Conservation (phyloP, 1,284 basidiomycete species). For the Amylostereum areolatum region DNA sequence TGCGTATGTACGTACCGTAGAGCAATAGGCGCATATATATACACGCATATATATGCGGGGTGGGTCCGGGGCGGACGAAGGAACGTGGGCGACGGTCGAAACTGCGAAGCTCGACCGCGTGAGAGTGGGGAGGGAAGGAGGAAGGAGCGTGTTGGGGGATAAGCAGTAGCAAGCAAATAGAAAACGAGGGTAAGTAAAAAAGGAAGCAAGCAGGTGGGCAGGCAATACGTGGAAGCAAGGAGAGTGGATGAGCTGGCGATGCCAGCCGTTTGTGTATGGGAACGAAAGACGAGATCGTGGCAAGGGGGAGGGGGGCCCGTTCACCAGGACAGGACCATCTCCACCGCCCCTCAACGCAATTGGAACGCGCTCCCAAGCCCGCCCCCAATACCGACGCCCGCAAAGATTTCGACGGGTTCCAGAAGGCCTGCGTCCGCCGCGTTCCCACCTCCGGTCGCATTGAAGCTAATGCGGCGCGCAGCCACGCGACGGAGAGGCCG, state of each 20-base stretch:
- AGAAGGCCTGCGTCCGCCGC: slow-evolving; percentile 46
- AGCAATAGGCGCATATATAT: neutral
- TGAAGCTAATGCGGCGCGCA: slow-evolving; percentile 14
- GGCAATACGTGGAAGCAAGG: neutral
- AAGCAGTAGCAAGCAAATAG: no score
- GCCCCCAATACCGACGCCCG: slow-evolving; percentile 42
- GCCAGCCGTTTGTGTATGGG: neutral
- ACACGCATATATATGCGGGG: no score
- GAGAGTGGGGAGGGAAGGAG: no score
- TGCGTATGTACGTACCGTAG: neutral
- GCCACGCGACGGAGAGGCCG: slow-evolving; percentile 26
- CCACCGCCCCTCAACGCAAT: slow-evolving; percentile 31
- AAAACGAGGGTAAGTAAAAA: neutral
- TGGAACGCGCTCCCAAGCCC: slow-evolving; percentile 57
- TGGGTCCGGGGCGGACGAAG: neutral
- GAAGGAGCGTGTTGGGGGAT: no score
- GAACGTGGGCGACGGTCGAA: neutral
- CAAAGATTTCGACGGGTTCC: slow-evolving; percentile 29
- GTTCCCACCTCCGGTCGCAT: slow-evolving; percentile 29
- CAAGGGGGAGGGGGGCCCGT: neutral
- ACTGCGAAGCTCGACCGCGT: no score
- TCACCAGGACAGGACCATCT: neutral
- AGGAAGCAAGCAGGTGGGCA: neutral
- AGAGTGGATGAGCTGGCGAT: neutral
- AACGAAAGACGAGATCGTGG: neutral